Percentiles rank a stretch among this genome's conserved stretches.
These are phyloP conservation scores for Phytomonas sp. DNA, from an alignment of 208 protist genomes.

Conservation along the genomic window DNA sequence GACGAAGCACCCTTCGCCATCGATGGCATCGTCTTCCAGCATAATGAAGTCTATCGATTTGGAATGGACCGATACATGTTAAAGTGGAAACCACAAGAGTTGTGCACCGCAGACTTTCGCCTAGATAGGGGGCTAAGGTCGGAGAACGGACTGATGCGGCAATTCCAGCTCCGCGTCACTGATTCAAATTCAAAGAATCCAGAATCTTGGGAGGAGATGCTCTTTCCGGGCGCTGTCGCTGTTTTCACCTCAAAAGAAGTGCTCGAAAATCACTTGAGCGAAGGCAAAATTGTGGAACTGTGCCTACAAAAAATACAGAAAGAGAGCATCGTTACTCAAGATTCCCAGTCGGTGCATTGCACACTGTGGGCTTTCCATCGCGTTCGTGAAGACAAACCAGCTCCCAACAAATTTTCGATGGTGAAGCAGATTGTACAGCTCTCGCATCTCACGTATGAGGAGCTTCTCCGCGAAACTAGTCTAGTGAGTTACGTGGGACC, in stretches of 20 bases:
- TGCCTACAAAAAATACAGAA: conserved; percentile 5
- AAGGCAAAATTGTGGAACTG: conserved; percentile 64
- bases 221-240: conserved; percentile 36
- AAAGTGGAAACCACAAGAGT: conserved; percentile 83
- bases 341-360: conserved; percentile 9
- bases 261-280: conserved; percentile 27
- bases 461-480: conserved; percentile 31
- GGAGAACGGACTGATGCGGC: not conserved
- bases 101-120: conserved; percentile 83
- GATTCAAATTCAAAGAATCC: conserved; percentile 14
- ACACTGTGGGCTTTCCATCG: conserved; percentile 59
- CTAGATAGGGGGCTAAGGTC: conserved; percentile 31
- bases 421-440: conserved; percentile 64
- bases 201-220: conserved; percentile 22
- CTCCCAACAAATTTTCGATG: conserved; percentile 62
- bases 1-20: conserved; percentile 43
- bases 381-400: conserved; percentile 57
- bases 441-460: conserved; percentile 61
- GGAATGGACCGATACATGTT: conserved; percentile 57
- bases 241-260: conserved; percentile 41
- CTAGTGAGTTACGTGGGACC: conserved; percentile 13
- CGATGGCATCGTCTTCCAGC: conserved; percentile 83
- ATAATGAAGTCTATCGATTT: conserved; percentile 58
- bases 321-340: not conserved
- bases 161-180: conserved; percentile 59